Evolutionary conservation across 106 monocot species (phyloP), one percentile per base, ranked within the genome.

Genomic region (Chionographis japonica): DNA sequence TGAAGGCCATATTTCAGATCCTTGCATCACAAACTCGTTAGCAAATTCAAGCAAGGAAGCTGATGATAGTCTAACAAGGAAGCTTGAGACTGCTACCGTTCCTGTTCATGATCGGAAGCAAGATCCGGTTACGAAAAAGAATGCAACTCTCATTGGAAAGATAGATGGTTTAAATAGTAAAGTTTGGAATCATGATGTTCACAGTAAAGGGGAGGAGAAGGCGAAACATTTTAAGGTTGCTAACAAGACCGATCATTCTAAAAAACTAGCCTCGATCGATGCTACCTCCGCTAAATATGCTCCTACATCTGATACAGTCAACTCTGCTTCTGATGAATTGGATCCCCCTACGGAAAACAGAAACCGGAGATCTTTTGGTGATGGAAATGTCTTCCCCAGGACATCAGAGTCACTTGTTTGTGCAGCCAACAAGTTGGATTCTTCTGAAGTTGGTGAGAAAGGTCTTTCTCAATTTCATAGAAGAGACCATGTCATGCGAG

Each of bases 151-250:
- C 5, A 46, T 46, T 6, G 46, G 9, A 46, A 46, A 46, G 9
- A 6, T 46, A 46, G 0, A 5, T 5, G 46, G 46, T 46, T 46
- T 46, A 46, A 46, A 46, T 46, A 46, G 9, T 46, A 46, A 75
- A 70, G 50, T 49, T 56, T 70, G 66, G 4, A 59, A 39, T 69
- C 39, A 37, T 65, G 78, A 98, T 77, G 66, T 51, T 14, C 76
- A 74, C 15, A 56, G 50, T 63, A 66, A 68, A 10, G 76, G 2
- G 64, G 66, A 79, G 43, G 68, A 77, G 16, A 72, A 70, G 37
- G 17, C 15, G 4, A 67, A 71, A 74, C 16, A 64, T 16, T 55
- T 14, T 37, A 84, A 73, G 40, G 54, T 39, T 70, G 19, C 40
- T 6, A 62, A 58, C 20, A 52, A 62, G 16, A 50, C 37, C 4